Percentiles rank a stretch among this genome's conserved stretches.
These are phyloP conservation scores for Boletus rex-veris DNA, from an alignment of 768 basidiomycete genomes.

Conservation along the genomic window DNA sequence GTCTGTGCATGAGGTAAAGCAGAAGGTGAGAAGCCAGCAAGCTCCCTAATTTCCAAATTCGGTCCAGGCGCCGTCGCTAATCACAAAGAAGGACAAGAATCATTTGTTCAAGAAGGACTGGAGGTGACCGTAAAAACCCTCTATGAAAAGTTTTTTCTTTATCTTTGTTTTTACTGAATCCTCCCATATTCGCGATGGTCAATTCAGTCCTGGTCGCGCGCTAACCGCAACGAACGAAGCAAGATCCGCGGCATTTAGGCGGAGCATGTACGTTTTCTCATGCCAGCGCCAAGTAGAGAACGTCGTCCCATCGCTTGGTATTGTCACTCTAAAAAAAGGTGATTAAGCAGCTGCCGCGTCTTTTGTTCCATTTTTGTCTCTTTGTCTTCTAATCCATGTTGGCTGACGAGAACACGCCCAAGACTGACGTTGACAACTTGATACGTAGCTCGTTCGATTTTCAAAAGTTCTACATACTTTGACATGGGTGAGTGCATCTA, in stretches of 20 bases:
- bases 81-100: too few relatives aligned
- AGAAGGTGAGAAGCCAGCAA: background rate
- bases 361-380: background rate
- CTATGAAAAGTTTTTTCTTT: background rate
- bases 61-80: background rate
- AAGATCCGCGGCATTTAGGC: conserved; percentile 7
- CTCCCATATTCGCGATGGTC: background rate
- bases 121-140: background rate
- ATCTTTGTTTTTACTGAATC: conserved; percentile 1
- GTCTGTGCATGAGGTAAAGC: conserved; percentile 7
- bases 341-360: background rate
- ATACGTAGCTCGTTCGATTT: too few relatives aligned
- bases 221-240: background rate
- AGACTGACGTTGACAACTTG: background rate
- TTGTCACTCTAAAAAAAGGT: background rate
- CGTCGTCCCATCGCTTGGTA: conserved; percentile 8
- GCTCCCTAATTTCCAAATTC: background rate
- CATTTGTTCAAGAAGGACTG: background rate
- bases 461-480: too few relatives aligned
- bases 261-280: conserved; percentile 6
- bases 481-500: too few relatives aligned
- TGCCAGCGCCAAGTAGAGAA: conserved; percentile 3
- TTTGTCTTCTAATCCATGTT: background rate
- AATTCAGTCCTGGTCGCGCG: background rate
- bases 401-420: background rate